Conservation (phyloP, 2,329 filamentous ascomycete genomes). For the Claviceps spartinae region DNA sequence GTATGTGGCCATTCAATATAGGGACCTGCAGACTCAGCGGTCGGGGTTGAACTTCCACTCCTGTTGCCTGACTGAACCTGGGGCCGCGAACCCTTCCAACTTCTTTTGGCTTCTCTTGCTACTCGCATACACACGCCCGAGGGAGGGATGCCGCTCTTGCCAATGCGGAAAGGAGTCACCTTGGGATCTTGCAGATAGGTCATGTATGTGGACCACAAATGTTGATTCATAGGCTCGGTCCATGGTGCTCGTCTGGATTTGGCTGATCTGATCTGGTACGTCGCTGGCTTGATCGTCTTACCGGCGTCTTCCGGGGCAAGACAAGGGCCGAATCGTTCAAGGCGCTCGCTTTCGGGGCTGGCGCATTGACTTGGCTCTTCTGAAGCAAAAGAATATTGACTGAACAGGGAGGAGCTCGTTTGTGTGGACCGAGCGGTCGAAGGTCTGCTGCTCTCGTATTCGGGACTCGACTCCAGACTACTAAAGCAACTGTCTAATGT, state of each 20-base stretch:
- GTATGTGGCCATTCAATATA: constrained; percentile 53
- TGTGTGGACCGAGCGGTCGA: constrained; percentile 47
- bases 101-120: constrained; percentile 50
- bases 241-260: constrained; percentile 41
- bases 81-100: constrained; percentile 48
- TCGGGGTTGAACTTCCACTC: constrained; percentile 44
- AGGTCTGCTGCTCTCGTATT: constrained; percentile 45
- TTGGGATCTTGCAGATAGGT: constrained; percentile 54
- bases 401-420: constrained; percentile 43
- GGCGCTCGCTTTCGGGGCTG: constrained; percentile 31
- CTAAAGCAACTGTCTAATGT: constrained; percentile 43
- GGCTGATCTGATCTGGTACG: constrained; percentile 8
- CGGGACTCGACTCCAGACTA: constrained; percentile 44
- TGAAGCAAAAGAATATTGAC: constrained; percentile 40
- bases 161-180: constrained; percentile 51
- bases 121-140: constrained; percentile 52
- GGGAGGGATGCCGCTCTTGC: constrained; percentile 50
- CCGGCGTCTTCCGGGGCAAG: constrained; percentile 17
- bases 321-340: constrained; percentile 13
- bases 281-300: constrained; percentile 16
- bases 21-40: constrained; percentile 29
- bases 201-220: constrained; percentile 52
- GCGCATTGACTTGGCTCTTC: constrained; percentile 40
- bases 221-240: constrained; percentile 51
- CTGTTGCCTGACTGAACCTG: constrained; percentile 21